Conservation (phyloP, 169 alveolate species). For the Cryptosporidium xiaoi region DNA sequence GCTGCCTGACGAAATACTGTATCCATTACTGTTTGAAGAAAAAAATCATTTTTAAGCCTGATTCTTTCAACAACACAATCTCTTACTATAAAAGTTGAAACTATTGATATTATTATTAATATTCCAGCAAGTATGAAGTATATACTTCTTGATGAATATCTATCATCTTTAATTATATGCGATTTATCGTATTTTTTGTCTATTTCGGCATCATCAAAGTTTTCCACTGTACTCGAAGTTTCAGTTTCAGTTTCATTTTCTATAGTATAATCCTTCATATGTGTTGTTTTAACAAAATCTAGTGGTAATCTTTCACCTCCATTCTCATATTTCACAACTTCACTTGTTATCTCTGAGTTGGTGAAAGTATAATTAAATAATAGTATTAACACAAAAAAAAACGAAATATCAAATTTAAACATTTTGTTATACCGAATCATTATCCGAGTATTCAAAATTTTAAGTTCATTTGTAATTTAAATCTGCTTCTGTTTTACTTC, state of each 20-base stretch:
- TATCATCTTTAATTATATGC: background rate
- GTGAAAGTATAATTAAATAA: too few species aligned
- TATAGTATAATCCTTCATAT: background rate
- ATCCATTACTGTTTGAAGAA: slow-evolving; percentile 70
- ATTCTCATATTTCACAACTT: too few species aligned
- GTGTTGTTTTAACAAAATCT: background rate
- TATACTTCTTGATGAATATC: slow-evolving; percentile 24
- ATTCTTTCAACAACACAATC: slow-evolving; percentile 68
- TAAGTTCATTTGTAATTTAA: too few species aligned
- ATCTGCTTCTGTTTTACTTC: too few species aligned
- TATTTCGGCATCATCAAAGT: background rate
- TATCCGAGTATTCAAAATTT: too few species aligned
- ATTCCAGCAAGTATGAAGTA: slow-evolving; percentile 49
- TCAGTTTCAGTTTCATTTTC: slow-evolving; percentile 1
- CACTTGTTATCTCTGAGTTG: too few species aligned
- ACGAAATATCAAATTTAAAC: too few species aligned
- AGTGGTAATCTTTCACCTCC: background rate
- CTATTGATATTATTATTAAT: slow-evolving; percentile 26
- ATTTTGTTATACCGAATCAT: too few species aligned
- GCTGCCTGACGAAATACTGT: slow-evolving; percentile 73
- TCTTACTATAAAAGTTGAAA: slow-evolving; percentile 43
- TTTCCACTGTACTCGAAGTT: background rate
- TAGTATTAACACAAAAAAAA: too few species aligned
- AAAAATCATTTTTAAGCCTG: slow-evolving; percentile 38
- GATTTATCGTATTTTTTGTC: background rate